Base-by-base conservation (phyloP, 2,329 filamentous ascomycete genomes). In the Verticillium alfalfae region DNA sequence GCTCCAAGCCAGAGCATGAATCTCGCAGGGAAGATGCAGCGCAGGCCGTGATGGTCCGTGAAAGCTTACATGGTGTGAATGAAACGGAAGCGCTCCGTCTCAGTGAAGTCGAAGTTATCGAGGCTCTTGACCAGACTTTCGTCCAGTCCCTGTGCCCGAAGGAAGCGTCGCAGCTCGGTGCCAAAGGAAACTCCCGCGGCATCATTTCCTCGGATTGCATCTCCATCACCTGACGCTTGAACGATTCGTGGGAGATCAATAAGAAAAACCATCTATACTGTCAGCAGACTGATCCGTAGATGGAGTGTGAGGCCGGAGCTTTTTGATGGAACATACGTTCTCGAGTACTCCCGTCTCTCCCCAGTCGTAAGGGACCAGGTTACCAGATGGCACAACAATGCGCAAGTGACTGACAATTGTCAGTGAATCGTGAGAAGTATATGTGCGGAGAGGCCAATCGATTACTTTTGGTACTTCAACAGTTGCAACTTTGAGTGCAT, bases 401-500 rank as follows among this genome's bases (percentile, higher is more conserved):
- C 95, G 86, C 16, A 97, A 75, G 71, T 93, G 88, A 36, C 64
- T 66, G 39, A n/a, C 26, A 16, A 5, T 18, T 3, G 54, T 56
- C 26, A 56, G 54, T 8, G 34, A 16, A 13, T 16, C 13, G 7
- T n/a, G 18, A 34, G 5, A 36, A n/a, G 8, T 5, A 52, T 8
- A n/a, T 15, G 26, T 31, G 26, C 26, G 26, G 26, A n/a, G 9
- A 12, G 31, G 31, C 16, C n/a, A 5, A 4, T 56, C 12, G 10
- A 55, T 57, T 57, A 62, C 64, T 61, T 59, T 45, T 61, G 56
- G 56, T 59, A 91, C 68, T 93, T 94, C n/a, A 98, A 81, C 1
- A 98, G 76, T 83, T 96, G 93, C 54, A 98, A 80, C 72, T 99
- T 98, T 58, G 92, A 96, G 74, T 98, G 95, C 93, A 98, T 97